Base-by-base conservation (phyloP, 2,329 filamentous ascomycete species). In the Paecilomyces formosus region DNA sequence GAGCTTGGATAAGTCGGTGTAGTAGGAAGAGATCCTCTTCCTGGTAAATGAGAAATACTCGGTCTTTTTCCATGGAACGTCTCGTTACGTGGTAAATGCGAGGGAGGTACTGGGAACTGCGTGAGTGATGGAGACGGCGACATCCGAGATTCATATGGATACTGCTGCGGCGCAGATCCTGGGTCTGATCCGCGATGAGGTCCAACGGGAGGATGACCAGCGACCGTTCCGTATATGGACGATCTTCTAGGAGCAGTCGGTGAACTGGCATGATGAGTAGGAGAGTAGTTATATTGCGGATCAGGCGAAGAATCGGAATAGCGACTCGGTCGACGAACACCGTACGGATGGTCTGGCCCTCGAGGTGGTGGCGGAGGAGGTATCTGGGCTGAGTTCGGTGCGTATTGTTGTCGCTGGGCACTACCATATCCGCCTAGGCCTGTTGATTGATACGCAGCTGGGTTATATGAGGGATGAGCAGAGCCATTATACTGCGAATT, bases 1-100 rank as follows among this genome's bases (percentile, higher is more conserved):
- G 79, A 76, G 28, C 74, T 74, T n/a, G 81, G 80, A 39, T 81
- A 79, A 51, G 78, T 76, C 11, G 82, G 79, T 3, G 82, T 81
- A 1, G 73, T 72, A 64, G 79, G 65, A 64, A 79, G 60, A 66
- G 79, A 65, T 63, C 76, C 70, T 13, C 70, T 72, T 22, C 73
- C 66, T 12, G 68, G 68, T 7, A 68, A 59, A 30, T 73, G 70
- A 24, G 69, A 66, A 24, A 68, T 39, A 61, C 66, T 69, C 31
- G 66, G 59, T 13, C 67, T 67, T 54, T 67, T 66, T 22, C 58
- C 62, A 53, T 70, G 70, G 18, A 61, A 11, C 15, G 64, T 66
- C 24, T 72, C 69, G 8, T 60, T 56, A 9, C 65, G 62, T 2
- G 64, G 57, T 13, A 66, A 66, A 57, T 74, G 72, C 3, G 63